Evolutionary conservation across 345 rosid species (phyloP), one percentile per base, ranked within the genome.

Genomic region (Dipteronia dyeriana): DNA sequence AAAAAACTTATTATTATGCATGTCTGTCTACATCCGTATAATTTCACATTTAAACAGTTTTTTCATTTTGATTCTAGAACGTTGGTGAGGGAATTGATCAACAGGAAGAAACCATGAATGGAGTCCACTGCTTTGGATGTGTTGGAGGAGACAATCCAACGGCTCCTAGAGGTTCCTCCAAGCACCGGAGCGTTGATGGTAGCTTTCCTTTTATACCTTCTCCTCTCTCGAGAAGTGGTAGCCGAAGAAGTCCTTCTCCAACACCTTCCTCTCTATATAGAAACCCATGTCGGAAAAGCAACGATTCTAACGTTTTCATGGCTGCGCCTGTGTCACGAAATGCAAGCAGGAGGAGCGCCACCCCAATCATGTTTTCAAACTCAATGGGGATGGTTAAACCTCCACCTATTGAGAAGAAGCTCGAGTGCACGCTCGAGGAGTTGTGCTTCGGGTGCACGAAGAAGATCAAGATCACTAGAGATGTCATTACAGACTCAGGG

Each of bases 381-480:
- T 95, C 97, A 0, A 85, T 68, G 0, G 94, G 90, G 62, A 82
- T 77, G 68, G 72, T 91, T 66, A 95, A 89, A 68, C 94, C 94
- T 51, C 88, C 88, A 0, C 74, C 95, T 4, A 79, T 94, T 0
- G 87, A 89, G 84, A 82, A 83, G 87, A 66, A 77, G 51, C 92
- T 95, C 1, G 84, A 85, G 13, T 95, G 98, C 87, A 87, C 95
- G n/a, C 92, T 95, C 1, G 98, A 95, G 80, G 97, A 93, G 71
- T 74, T 95, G 81, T 91, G 91, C 78, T 87, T 80, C 57, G 98
- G 98, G 34, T 87, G 95, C 85, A 85, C 66, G 39, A 93, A 90
- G 88, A 91, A 85, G 86, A 87, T 95, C 75, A 90, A 88, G 83
- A 79, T 91, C 77, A 90, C 88, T 26, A 91, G 97, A 87, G 95